These are phyloP conservation scores for Xylariales sp. DNA, from an alignment of 2,329 filamentous ascomycete species.

Conservation along the genomic window DNA sequence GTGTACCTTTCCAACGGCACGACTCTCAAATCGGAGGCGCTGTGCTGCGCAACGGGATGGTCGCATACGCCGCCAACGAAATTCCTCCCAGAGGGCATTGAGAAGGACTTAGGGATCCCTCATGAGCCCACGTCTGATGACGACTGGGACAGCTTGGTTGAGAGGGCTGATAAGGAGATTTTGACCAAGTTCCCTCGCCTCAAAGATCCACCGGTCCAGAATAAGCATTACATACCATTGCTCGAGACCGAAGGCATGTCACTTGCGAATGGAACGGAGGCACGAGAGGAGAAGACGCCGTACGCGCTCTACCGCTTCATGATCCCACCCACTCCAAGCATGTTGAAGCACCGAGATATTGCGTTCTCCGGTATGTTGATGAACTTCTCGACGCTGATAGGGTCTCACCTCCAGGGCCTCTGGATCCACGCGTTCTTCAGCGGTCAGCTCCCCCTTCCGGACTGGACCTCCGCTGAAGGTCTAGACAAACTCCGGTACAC, in stretches of 20 bases:
- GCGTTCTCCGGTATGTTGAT: constrained; percentile 44
- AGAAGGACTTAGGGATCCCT: constrained; percentile 42
- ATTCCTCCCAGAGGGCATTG: constrained; percentile 40
- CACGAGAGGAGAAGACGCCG: constrained; percentile 16
- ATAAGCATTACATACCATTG: constrained; percentile 39
- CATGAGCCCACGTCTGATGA: constrained; percentile 20
- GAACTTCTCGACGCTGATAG: constrained; percentile 37
- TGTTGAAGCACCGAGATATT: constrained; percentile 34
- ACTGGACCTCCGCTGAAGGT: constrained; percentile 19
- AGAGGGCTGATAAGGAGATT: constrained; percentile 44
- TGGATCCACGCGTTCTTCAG: constrained; percentile 56
- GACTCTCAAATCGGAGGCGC: constrained; percentile 38
- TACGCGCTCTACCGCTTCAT: constrained; percentile 44
- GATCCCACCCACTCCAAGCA: constrained; percentile 30
- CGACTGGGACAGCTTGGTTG: constrained; percentile 22
- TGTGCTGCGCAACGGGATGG: constrained; percentile 57
- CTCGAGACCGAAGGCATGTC: constrained; percentile 24
- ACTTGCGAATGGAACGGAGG: constrained; percentile 17
- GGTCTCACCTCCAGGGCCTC: constrained; percentile 43
- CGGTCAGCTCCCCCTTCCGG: constrained; percentile 28
- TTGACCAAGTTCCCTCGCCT: constrained; percentile 45
- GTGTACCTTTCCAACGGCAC: constrained; percentile 40
- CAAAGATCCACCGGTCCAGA: constrained; percentile 37
- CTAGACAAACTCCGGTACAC: constrained; percentile 43
- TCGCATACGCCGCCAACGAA: constrained; percentile 31